Conservation (phyloP, 371 early-diverging fungal species). For the Nosema granulosis region DNA sequence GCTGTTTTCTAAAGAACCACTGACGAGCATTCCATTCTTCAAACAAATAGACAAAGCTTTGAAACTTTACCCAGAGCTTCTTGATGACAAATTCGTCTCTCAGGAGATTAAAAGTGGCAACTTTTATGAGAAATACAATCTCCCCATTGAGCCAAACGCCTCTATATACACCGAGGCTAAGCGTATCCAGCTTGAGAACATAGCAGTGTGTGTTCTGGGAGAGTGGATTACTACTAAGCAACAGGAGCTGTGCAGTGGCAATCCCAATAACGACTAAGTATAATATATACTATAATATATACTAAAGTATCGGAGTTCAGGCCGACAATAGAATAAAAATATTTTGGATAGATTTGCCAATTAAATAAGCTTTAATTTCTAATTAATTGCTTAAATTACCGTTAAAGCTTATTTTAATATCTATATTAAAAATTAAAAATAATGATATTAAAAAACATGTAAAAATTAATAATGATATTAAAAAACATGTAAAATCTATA, state of each 20-base stretch:
- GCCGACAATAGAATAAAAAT: no score
- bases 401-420: no score
- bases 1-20: constrained; percentile 45
- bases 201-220: constrained; percentile 35
- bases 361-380: no score
- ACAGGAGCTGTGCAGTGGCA: neutral
- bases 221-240: constrained; percentile 26
- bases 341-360: no score
- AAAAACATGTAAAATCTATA: no score
- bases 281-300: no score
- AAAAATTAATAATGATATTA: no score
- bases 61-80: constrained; percentile 32
- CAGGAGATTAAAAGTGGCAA: neutral
- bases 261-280: neutral
- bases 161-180: constrained; percentile 19
- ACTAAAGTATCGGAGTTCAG: no score
- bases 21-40: constrained; percentile 47
- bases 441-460: no score
- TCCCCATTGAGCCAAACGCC: neutral
- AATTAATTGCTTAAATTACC: no score
- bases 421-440: no score
- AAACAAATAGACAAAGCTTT: constrained; percentile 29
- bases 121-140: constrained; percentile 20
- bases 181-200: constrained; percentile 42
- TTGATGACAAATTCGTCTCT: constrained; percentile 25